A percentile compares a stretch with the other conserved stretches of the same genome.
phyloP scores from a whole-genome alignment of 2,329 filamentous ascomycete species.

The Phialophora chinensis region DNA sequence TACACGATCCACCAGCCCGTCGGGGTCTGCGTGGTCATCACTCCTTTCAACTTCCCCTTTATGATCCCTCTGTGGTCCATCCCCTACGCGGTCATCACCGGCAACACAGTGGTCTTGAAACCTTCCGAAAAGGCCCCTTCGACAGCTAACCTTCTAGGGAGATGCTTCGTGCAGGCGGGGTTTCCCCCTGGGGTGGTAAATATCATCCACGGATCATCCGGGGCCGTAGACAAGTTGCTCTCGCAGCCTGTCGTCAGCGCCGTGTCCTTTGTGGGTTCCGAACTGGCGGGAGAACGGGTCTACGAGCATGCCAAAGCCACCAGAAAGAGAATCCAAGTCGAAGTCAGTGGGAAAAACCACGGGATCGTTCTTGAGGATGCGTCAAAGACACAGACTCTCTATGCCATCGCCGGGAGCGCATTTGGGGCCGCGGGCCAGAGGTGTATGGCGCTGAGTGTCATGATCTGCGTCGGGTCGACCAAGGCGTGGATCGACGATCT shows the following conservation, averaged over 20 bases:
- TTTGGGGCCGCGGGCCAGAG: conserved; percentile 22
- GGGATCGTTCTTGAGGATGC: conserved; percentile 49
- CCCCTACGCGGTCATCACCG: conserved; percentile 69
- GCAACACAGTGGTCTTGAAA: conserved; percentile 75
- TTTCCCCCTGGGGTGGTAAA: conserved; percentile 66
- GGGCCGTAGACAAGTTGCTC: conserved; percentile 55
- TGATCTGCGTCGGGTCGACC: conserved; percentile 46
- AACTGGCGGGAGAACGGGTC: conserved; percentile 65
- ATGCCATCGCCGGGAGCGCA: conserved; percentile 32
- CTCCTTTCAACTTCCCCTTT: conserved; percentile 74
- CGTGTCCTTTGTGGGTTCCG: conserved; percentile 61
- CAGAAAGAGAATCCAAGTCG: conserved; percentile 67
- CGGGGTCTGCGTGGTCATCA: conserved; percentile 69
- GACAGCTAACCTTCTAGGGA: conserved; percentile 57
- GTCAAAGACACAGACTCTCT: conserved; percentile 48
- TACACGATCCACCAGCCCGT: conserved; percentile 77
- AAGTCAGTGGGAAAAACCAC: conserved; percentile 64
- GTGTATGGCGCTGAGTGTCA: conserved; percentile 48
- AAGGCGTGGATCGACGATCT: conserved; percentile 58
- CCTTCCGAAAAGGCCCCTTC: conserved; percentile 70
- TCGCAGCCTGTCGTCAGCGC: conserved; percentile 64
- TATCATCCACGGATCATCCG: conserved; percentile 54
- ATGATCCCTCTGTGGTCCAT: conserved; percentile 71
- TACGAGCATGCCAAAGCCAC: conserved; percentile 64
- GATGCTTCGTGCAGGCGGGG: conserved; percentile 58